Conservation (phyloP, 768 basidiomycete species). For the Kwoniella pini region DNA sequence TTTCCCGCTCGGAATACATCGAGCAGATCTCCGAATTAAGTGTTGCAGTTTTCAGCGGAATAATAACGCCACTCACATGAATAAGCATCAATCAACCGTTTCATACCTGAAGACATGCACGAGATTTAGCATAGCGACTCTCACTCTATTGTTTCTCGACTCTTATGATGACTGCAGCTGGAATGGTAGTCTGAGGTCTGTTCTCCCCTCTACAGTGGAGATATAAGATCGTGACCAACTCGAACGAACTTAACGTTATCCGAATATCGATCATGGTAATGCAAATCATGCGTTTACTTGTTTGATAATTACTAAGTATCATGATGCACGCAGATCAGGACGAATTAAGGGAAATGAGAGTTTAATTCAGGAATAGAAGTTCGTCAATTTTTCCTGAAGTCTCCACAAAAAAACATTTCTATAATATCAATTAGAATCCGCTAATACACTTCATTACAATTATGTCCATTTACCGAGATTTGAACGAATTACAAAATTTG, state of each 20-base stretch:
- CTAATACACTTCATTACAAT: not conserved
- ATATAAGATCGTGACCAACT: too few species aligned
- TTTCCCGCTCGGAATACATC: conserved; percentile 2
- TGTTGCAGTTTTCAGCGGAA: not conserved
- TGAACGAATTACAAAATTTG: not conserved
- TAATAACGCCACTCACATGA: not conserved
- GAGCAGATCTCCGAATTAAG: not conserved
- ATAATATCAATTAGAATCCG: not conserved
- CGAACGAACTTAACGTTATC: too few species aligned
- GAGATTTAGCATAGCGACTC: too few species aligned
- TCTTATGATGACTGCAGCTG: too few species aligned
- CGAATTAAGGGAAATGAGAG: too few species aligned
- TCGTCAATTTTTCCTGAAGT: conserved; percentile 2
- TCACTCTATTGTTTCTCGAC: too few species aligned
- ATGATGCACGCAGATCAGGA: not conserved
- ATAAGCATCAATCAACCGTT: conserved; percentile 1
- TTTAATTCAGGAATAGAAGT: not conserved
- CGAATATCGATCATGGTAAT: too few species aligned
- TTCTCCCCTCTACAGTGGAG: too few species aligned
- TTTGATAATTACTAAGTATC: not conserved
- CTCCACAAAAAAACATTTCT: not conserved
- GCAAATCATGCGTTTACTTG: too few species aligned
- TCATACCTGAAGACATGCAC: too few species aligned
- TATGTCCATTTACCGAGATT: too few species aligned
- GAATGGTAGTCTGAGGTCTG: too few species aligned